phyloP scores from a whole-genome alignment of 1,139 yeast genomes.

The Scheffersomyces segobiensis region DNA sequence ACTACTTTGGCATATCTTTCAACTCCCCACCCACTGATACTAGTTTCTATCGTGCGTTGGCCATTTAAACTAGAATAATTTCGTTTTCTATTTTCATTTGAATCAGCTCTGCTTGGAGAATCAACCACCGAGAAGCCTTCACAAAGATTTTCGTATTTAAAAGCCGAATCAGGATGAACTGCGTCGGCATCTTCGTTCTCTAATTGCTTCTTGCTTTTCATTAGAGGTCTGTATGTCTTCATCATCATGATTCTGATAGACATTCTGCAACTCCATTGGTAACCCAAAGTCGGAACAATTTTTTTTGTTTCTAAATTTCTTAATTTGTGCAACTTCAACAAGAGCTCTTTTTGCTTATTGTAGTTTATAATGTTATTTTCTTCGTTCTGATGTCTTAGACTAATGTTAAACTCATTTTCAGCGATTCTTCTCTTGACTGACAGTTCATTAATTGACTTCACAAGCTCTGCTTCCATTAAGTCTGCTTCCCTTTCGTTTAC shows the following conservation, averaged over 20 bases:
- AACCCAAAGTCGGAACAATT: constrained; percentile 42
- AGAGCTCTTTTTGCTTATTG: constrained; percentile 12
- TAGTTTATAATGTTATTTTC: neutral
- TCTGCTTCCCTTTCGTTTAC: constrained; percentile 2
- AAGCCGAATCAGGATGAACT: constrained; percentile 13
- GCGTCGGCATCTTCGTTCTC: constrained; percentile 3
- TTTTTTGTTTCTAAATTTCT: constrained; percentile 17
- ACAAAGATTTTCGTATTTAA: constrained; percentile 14
- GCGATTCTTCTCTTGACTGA: constrained; percentile 8
- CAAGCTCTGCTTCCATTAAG: constrained; percentile 2
- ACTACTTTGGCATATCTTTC: constrained; percentile 30
- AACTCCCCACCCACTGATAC: constrained; percentile 28
- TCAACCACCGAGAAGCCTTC: constrained; percentile 12
- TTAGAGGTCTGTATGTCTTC: constrained; percentile 34
- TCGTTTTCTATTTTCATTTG: neutral
- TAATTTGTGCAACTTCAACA: constrained; percentile 14
- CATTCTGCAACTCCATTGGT: constrained; percentile 40
- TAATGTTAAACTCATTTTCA: constrained; percentile 4
- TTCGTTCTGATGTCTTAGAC: constrained; percentile 8
- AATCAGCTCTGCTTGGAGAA: neutral
- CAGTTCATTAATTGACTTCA: neutral
- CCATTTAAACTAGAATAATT: neutral
- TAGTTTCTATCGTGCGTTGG: constrained; percentile 4
- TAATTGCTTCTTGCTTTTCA: constrained; percentile 4
- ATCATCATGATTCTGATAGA: constrained; percentile 31